Conservation (phyloP, 1,284 basidiomycete genomes). For the Moesziomyces sp. region DNA sequence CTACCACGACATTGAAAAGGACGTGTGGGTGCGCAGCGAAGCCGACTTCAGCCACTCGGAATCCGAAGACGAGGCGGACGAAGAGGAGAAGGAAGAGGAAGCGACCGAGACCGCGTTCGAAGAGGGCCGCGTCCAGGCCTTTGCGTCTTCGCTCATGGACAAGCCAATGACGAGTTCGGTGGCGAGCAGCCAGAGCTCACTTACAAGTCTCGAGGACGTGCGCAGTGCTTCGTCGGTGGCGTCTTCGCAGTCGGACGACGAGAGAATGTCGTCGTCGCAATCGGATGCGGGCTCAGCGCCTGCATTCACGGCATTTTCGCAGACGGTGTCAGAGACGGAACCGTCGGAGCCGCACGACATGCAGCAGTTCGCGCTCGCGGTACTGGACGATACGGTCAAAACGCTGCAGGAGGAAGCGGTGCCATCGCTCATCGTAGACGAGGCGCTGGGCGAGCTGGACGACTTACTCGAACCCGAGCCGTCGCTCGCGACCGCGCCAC, state of each 20-base stretch:
- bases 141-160: slow-evolving; percentile 12
- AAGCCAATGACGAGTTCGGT: not conserved
- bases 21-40: slow-evolving; percentile 42
- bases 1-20: slow-evolving; percentile 25
- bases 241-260: slow-evolving; percentile 7
- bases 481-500: slow-evolving; percentile 2
- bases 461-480: slow-evolving; percentile 9
- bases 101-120: slow-evolving; percentile 10
- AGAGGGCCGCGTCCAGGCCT: slow-evolving; percentile 24
- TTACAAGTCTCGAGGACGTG: slow-evolving; percentile 7
- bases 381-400: slow-evolving; percentile 13
- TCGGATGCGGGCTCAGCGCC: slow-evolving; percentile 4
- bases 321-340: no score
- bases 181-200: slow-evolving; percentile 17
- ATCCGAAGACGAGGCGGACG: slow-evolving; percentile 17
- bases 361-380: slow-evolving; percentile 30
- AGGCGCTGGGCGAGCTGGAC: slow-evolving; percentile 4
- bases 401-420: not conserved
- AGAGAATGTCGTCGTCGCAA: not conserved
- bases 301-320: not conserved
- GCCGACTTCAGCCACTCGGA: slow-evolving; percentile 26
- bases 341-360: slow-evolving; percentile 17
- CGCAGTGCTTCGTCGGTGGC: slow-evolving; percentile 5
- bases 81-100: slow-evolving; percentile 4
- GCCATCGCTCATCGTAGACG: slow-evolving; percentile 12